Evolutionary conservation across 768 basidiomycete genomes (phyloP).

Genomic region (Pulveroboletus frians): DNA sequence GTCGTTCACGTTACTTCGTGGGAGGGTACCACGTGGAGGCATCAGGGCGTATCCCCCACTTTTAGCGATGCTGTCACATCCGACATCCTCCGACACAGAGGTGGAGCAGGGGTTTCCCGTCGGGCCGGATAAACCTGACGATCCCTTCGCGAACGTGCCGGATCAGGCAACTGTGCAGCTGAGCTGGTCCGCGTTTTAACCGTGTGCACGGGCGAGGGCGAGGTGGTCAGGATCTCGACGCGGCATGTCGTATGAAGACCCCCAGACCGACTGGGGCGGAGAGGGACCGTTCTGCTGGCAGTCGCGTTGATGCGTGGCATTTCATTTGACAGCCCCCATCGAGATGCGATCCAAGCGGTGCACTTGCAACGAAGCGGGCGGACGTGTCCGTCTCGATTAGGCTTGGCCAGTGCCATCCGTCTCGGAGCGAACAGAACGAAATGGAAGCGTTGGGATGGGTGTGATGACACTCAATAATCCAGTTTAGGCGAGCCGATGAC

Average conservation of each 20-base stretch:
- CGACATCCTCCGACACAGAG: slow-evolving; percentile 23
- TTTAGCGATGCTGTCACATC: slow-evolving; percentile 19
- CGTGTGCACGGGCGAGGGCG: slow-evolving; percentile 21
- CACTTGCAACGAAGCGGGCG: slow-evolving; percentile 20
- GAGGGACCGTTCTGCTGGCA: slow-evolving; percentile 12
- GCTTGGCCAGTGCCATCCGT: slow-evolving; percentile 13
- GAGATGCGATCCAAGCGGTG: slow-evolving; percentile 18
- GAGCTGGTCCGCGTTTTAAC: slow-evolving; percentile 15
- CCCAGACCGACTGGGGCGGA: slow-evolving; percentile 22
- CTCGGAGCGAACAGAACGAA: slow-evolving; percentile 21
- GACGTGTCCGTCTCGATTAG: slow-evolving; percentile 6
- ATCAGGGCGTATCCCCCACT: slow-evolving; percentile 21
- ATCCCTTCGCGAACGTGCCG: slow-evolving; percentile 28
- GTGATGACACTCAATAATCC: slow-evolving; percentile 21
- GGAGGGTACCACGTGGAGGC: slow-evolving; percentile 17
- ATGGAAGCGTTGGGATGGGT: no score
- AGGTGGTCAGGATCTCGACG: neutral
- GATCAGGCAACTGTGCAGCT: slow-evolving; percentile 16
- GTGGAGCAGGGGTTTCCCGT: slow-evolving; percentile 5
- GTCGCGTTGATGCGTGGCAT: slow-evolving; percentile 10
- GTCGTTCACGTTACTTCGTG: slow-evolving; percentile 5
- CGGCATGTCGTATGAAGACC: neutral
- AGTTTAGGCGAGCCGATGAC: slow-evolving; percentile 17
- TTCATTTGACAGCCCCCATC: slow-evolving; percentile 18
- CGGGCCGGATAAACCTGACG: slow-evolving; percentile 30